Evolutionary conservation across 805 yeast species (phyloP), one percentile per base, ranked within the genome.

Genomic region (Monosporozyma servazzii): DNA sequence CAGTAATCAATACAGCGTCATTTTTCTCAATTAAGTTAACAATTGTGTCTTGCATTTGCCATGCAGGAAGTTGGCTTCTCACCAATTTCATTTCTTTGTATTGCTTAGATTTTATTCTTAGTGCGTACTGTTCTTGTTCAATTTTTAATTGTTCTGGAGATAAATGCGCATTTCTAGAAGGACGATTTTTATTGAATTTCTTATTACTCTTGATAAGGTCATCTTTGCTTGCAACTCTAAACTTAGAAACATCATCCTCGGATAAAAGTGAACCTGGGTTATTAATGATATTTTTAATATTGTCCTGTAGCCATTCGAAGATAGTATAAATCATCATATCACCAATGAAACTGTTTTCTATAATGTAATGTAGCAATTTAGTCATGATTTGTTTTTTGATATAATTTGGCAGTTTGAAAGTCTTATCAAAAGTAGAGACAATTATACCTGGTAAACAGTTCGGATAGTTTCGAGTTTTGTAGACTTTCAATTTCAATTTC

Each of bases 1-100:
- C 99, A 2, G 98, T 91, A 37, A 91, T 77, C 33, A 91, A 47
- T 1, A 86, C 81, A 4, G 88, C 85, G 55, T 79, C 79, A 61
- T 86, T 78, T 0, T 71, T 54, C 29, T 74, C 72, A 3, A 91
- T 79, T 3, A 81, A 69, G 0, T 76, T 59, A 1, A 86, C 74
- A 40, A 91, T 73, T 5, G 77, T 73, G 0, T 75, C 67, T 49
- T 72, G 75, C 62, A 82, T 85, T 13, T 71, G 65, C 95, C 96
- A 91, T 0, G 98, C 98, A 0, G 99, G 98, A 31, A 91, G 69
- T 8, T 67, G 65, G 9, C 75, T 56, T 58, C 98, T 76, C 10
- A 69, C 64, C 2, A 58, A 51, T 4, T 79, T 44, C 77, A 75
- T 75, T 2, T 57, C 48, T 40, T 70, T 59, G 55, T 77, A 73